These are phyloP conservation scores for Alternaria hordeiaustralica DNA, from an alignment of 2,329 filamentous ascomycete genomes.

Conservation along the genomic window DNA sequence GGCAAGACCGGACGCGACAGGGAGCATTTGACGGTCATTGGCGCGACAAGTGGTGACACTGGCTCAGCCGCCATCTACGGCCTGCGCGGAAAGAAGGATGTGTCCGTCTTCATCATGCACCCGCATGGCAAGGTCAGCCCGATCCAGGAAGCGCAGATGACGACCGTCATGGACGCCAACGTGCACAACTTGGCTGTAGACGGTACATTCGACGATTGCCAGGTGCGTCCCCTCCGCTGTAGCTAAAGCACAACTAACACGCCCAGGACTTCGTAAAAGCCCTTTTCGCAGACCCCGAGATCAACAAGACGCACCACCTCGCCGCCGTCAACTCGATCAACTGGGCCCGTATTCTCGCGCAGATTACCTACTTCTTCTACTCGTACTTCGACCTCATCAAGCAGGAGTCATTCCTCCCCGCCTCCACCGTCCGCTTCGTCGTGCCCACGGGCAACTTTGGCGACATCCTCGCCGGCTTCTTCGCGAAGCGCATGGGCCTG, in stretches of 20 bases:
- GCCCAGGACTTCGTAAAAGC: constrained; percentile 88
- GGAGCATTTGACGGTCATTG: constrained; percentile 51
- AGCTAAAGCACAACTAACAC: constrained; percentile 34
- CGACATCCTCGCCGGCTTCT: constrained; percentile 91
- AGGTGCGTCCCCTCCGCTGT: too few relatives aligned
- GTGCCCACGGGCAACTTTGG: constrained; percentile 97
- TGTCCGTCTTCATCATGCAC: constrained; percentile 93
- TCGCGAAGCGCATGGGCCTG: constrained; percentile 87
- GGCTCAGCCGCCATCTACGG: constrained; percentile 97
- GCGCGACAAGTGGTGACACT: constrained; percentile 63
- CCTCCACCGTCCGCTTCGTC: constrained; percentile 76
- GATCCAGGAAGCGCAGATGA: constrained; percentile 97
- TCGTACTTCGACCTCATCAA: constrained; percentile 83
- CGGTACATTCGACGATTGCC: constrained; percentile 95
- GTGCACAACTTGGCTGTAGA: constrained; percentile 91
- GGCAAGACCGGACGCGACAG: constrained; percentile 72
- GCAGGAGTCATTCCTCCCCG: constrained; percentile 64
- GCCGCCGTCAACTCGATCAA: constrained; percentile 98
- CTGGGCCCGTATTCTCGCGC: constrained; percentile 91
- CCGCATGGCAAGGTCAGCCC: constrained; percentile 90
- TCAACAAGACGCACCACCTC: constrained; percentile 82
- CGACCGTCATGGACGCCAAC: constrained; percentile 86
- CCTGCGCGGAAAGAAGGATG: constrained; percentile 92
- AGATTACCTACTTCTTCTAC: constrained; percentile 97
- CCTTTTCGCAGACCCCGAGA: constrained; percentile 83